Base-by-base conservation (phyloP, 2,329 filamentous ascomycete genomes). In the Apiospora hydei region DNA sequence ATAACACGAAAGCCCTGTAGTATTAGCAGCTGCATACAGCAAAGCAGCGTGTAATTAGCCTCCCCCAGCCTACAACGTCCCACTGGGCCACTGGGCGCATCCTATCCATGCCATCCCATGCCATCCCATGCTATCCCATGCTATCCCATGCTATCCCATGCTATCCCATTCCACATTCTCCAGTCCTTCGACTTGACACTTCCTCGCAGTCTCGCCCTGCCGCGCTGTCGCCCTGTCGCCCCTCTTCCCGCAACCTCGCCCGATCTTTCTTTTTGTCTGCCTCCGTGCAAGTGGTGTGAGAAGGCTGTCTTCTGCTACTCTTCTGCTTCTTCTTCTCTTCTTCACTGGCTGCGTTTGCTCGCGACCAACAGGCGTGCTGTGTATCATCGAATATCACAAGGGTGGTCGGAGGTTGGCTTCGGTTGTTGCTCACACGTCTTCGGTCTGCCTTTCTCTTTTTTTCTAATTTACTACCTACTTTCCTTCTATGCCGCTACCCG, bases 51-150 rank as follows among this genome's bases (percentile, higher is more conserved):
- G 57, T 38, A 64, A 64, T 41, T 64, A 64, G 34, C 57, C 57
- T 64, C 34, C 57, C 57, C 57, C 34, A 34, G 57, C 57, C 57
- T 64, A 41, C 57, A 64, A 64, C 57, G 57, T 64, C 57, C 57
- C 57, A 64, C 57, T 64, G 57, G 57, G 57, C 57, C 57, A 64
- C 57, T 64, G 57, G 57, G 57, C 57, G 30, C 30, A 64, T 64
- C 34, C 53, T 61, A 53, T 26, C n/a, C 26, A 30, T 57, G 4
- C 26, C 18, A 34, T 34, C 13, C 43, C 11, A 41, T 41, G 38
- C 26, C 5, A 13, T 43, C 41, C 41, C 57, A 41, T 64, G 38
- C 26, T 41, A 13, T 43, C 41, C 41, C 57, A 41, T 64, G n/a
- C n/a, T n/a, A n/a, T n/a, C n/a, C n/a, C 26, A 30, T 57, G 4